Conservation (phyloP, 768 basidiomycete genomes). For the Crassisporium funariophilum region DNA sequence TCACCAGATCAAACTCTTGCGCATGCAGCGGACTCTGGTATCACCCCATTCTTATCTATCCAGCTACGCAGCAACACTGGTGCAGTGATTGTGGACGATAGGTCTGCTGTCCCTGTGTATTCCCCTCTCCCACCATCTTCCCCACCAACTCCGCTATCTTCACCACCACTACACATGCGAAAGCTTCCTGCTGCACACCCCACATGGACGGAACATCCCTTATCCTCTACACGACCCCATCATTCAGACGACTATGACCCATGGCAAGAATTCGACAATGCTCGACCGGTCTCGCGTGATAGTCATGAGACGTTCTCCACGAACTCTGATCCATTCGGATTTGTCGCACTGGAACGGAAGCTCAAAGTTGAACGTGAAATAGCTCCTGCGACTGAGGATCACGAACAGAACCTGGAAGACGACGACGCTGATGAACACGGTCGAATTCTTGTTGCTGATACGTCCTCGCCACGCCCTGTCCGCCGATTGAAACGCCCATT, state of each 20-base stretch:
- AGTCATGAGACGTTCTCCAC: conserved; percentile 12
- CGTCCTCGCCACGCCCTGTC: conserved; percentile 31
- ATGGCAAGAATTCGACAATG: conserved; percentile 25
- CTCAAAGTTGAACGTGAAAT: conserved; percentile 43
- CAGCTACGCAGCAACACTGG: too few species aligned
- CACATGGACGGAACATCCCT: too few species aligned
- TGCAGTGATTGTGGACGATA: too few species aligned
- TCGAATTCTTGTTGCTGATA: conserved; percentile 28
- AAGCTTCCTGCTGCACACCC: too few species aligned
- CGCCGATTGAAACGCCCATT: conserved; percentile 20
- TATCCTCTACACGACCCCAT: conserved; percentile 10
- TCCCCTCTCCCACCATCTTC: conserved; percentile 40
- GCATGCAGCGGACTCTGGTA: too few species aligned
- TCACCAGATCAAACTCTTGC: too few species aligned
- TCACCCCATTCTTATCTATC: too few species aligned
- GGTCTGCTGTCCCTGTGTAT: background rate
- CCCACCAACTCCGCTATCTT: conserved; percentile 27
- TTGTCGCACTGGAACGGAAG: conserved; percentile 54
- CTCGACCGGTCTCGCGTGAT: conserved; percentile 15
- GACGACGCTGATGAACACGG: conserved; percentile 23
- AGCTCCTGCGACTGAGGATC: conserved; percentile 3
- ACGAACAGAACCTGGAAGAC: conserved; percentile 2
- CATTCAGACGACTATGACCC: conserved; percentile 15
- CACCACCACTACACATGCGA: conserved; percentile 10
- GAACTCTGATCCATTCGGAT: conserved; percentile 58